Base-by-base conservation (phyloP, 2,329 filamentous ascomycete genomes). In the Epichloe coenophiala region DNA sequence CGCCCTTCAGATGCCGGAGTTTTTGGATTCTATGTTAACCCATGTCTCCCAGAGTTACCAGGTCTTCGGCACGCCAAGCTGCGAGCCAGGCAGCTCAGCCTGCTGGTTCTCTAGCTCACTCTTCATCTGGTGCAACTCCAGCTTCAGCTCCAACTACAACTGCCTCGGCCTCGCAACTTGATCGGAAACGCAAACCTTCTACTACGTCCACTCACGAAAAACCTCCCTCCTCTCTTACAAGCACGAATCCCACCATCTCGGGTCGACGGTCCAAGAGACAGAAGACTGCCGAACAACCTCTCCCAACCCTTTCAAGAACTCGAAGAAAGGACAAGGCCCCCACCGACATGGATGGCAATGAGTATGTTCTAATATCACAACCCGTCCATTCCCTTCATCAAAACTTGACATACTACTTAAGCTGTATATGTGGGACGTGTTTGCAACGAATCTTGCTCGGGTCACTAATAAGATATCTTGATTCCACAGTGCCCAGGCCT, bases 1-100 rank as follows among this genome's bases (percentile, higher is more conserved):
- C 54, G 48, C 39, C 55, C 61, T 51, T 58, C 57, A 62, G 65
- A 51, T 53, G 48, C 50, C 43, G 48, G 41, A 45, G 7, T 37
- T 41, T 27, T 46, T 27, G 37, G 31, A 38, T 37, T 41, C 17
- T 38, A 38, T 21, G 40, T 54, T 67, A 66, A 84, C 87, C 91
- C 83, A 96, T 95, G 89, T 88, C 87, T 81, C 75, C 83, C 80
- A 96, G 90, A 87, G 83, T 93, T 64, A 96, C 91, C 77, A 88
- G 91, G 76, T 93, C 90, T 64, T 85, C 90, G 70, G 86, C 90
- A 74, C 89, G 89, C 76, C 83, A 88, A 80, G 87, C 87, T 74
- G 85, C 87, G 66, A 80, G 69, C 65, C 74, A 73, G 64, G 71
- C 72, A 70, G 71, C 70, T 59, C 70, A 71, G 62, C 60, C 63